These are phyloP conservation scores for Candida palmyrensis DNA, from an alignment of 805 yeast genomes.

Conservation along the genomic window DNA sequence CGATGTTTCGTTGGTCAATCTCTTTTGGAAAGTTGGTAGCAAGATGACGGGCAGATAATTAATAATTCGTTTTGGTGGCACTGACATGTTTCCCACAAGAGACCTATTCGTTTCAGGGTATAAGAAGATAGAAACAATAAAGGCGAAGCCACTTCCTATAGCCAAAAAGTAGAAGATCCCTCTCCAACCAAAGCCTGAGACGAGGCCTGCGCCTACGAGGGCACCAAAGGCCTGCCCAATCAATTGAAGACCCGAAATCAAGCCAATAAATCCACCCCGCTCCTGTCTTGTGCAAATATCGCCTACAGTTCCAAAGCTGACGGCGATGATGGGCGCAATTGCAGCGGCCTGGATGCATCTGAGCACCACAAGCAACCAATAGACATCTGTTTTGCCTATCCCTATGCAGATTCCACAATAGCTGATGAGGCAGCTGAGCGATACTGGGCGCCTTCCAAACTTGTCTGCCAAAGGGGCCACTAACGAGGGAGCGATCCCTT, in stretches of 20 bases:
- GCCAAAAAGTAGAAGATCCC: constrained; percentile 69
- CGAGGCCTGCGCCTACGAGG: constrained; percentile 47
- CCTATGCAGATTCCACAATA: constrained; percentile 60
- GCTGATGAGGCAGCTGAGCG: constrained; percentile 45
- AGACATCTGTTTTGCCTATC: constrained; percentile 49
- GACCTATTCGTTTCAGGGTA: constrained; percentile 73
- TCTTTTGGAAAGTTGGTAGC: constrained; percentile 13
- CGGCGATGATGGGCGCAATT: constrained; percentile 66
- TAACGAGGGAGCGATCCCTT: constrained; percentile 67
- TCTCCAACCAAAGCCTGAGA: constrained; percentile 48
- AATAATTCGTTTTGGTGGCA: constrained; percentile 37
- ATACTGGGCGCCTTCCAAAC: constrained; percentile 65
- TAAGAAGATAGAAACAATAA: constrained; percentile 18
- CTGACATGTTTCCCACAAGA: constrained; percentile 68
- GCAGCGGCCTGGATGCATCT: constrained; percentile 69
- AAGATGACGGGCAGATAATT: constrained; percentile 42
- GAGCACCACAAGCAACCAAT: constrained; percentile 53
- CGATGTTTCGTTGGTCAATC: constrained; percentile 26
- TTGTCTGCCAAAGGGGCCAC: constrained; percentile 63
- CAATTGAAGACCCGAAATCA: constrained; percentile 55
- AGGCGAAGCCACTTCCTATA: constrained; percentile 47
- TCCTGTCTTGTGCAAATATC: constrained; percentile 60
- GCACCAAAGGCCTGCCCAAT: constrained; percentile 78
- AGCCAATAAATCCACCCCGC: constrained; percentile 64
- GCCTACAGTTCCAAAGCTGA: constrained; percentile 62